phyloP scores from a whole-genome alignment of 192 early-diverging fungal genomes.

The Coemansia sp. region DNA sequence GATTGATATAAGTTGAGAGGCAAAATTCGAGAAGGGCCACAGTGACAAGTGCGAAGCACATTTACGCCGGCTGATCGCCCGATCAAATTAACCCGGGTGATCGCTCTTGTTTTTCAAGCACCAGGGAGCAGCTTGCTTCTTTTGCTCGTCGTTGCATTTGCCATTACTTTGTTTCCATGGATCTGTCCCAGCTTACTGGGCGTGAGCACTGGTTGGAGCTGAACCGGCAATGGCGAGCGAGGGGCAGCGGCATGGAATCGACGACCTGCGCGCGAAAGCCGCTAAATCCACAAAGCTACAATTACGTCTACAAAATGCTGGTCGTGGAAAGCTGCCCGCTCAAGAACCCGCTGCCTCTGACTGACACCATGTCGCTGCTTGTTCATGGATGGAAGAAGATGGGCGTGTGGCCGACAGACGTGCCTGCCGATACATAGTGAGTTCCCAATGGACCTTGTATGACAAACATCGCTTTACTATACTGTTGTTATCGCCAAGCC shows the following conservation, averaged over 20 bases:
- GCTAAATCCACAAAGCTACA: conserved; percentile 20
- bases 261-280: conserved; percentile 2
- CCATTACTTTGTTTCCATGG: not conserved
- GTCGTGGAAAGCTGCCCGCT: conserved; percentile 24
- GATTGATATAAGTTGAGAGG: no score
- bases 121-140: no score
- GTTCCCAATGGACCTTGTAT: no score
- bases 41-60: no score
- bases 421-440: not conserved
- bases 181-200: conserved; percentile 7
- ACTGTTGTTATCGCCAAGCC: no score
- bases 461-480: no score
- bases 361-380: conserved; percentile 31
- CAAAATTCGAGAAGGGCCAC: no score
- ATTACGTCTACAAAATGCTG: conserved; percentile 22
- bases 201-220: conserved; percentile 27
- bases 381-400: conserved; percentile 38
- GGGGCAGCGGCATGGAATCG: not conserved
- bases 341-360: conserved; percentile 29
- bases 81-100: no score
- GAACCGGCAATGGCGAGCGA: conserved; percentile 30
- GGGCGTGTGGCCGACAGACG: conserved; percentile 35
- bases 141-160: no score
- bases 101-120: no score
- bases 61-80: no score